Base-by-base conservation (phyloP, 1,139 yeast species). In the Geotrichum candidum region DNA sequence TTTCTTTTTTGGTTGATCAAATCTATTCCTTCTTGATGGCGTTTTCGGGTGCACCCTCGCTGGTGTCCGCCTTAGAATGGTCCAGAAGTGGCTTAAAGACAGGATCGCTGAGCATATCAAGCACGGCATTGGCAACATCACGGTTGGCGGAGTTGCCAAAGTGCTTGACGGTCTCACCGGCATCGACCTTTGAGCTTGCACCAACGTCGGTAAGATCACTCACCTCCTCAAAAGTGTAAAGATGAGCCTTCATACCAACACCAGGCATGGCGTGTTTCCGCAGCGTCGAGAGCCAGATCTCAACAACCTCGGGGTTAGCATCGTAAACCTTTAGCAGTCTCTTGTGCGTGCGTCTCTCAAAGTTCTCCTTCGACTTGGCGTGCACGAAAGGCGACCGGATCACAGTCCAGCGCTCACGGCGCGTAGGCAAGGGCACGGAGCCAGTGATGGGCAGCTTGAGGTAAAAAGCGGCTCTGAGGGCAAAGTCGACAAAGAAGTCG, bases 331-430 rank as follows among this genome's bases (percentile, higher is more conserved):
- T 80, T 66, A 94, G 78, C 66, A 83, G 76, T 65, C 96, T 84
- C 70, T 87, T 84, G 73, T 84, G 90, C 0, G 98, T 94, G 60
- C 84, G 82, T 77, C 98, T 85, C 77, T 90, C 90, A 77, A 90
- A 94, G 78, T 94, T 94, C 77, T 94, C 97, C 77, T 94, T 94
- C 10, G 96, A 83, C 74, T 92, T 92, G 60, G 98, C 96, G 72
- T 90, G 96, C 45, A 90, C 97, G 74, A 94, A 94, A 1, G 98
- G 98, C 3, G 97, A 87, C 73, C 88, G 84, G 69, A 88, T 90
- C 61, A 94, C 97, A 0, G 99, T 94, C 89, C 96, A 94, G 68
- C 91, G 84, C 75, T 92, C 95, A 56, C 89, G 84, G 72, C 85
- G 87, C 27, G 84, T 81, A 45, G 88, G 87, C 64, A 86, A 74